Percentiles rank a stretch among this genome's conserved stretches.
phyloP scores from a whole-genome alignment of 2,329 filamentous ascomycete genomes.

The Aspergillus pseudoviridinutans region DNA sequence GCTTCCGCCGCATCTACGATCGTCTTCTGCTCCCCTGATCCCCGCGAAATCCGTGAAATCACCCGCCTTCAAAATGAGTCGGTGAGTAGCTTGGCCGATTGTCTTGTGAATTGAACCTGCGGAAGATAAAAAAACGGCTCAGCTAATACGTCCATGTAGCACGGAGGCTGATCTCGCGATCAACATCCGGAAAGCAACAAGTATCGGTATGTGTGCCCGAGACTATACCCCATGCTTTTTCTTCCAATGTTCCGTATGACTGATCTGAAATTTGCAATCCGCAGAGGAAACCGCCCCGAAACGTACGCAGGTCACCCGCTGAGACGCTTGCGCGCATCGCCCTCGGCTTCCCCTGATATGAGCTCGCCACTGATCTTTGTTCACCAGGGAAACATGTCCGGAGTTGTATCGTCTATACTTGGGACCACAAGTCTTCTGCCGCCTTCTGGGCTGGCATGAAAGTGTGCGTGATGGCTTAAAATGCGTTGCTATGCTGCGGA shows the following conservation, averaged over 20 bases:
- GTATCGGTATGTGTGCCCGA: constrained; percentile 46
- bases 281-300: constrained; percentile 64
- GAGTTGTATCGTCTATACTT: constrained; percentile 96
- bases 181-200: constrained; percentile 65
- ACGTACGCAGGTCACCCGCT: constrained; percentile 42
- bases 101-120: neutral
- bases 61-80: constrained; percentile 59
- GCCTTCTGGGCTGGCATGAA: constrained; percentile 99
- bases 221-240: constrained; percentile 1
- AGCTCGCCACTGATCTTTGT: constrained; percentile 5
- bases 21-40: constrained; percentile 19
- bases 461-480: constrained; percentile 63
- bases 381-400: constrained; percentile 81
- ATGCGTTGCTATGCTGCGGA: neutral
- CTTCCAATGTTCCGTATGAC: constrained; percentile 8
- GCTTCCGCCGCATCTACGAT: constrained; percentile 3
- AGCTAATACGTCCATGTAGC: constrained; percentile 29
- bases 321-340: constrained; percentile 2
- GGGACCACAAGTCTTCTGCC: constrained; percentile 94
- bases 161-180: constrained; percentile 62
- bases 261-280: constrained; percentile 11
- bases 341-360: neutral
- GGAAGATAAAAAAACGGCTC: neutral
- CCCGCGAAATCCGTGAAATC: constrained; percentile 16
- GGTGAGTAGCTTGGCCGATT: constrained; percentile 39